Percentiles rank a stretch among this genome's conserved stretches.
Conservation (phyloP, 768 basidiomycete species). For the Auriscalpium orientale region DNA sequence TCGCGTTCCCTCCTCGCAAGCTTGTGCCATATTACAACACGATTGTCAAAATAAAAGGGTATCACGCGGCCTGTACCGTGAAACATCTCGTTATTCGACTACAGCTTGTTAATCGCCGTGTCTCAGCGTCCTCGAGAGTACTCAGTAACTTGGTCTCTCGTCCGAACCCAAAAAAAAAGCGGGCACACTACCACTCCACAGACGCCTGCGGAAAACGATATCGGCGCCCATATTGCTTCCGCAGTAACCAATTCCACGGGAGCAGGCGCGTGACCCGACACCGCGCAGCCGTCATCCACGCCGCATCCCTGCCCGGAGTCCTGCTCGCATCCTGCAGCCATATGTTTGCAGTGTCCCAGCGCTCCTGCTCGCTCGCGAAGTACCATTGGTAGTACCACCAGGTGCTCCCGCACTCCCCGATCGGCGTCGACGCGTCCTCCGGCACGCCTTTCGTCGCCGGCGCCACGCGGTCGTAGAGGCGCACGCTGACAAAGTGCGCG, state of each 20-base stretch:
- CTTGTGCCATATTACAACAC: too few relatives aligned
- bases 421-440: constrained; percentile 19
- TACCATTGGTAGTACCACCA: constrained; percentile 49
- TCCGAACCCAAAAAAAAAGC: too few relatives aligned
- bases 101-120: too few relatives aligned
- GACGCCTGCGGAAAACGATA: background rate
- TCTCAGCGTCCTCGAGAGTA: too few relatives aligned
- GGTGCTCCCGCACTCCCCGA: constrained; percentile 33
- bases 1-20: too few relatives aligned
- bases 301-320: background rate
- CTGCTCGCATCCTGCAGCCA: constrained; percentile 7
- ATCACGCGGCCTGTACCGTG: too few relatives aligned
- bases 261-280: background rate
- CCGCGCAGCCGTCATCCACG: background rate
- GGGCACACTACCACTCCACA: background rate
- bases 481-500: constrained; percentile 36
- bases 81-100: too few relatives aligned
- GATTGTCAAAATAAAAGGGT: too few relatives aligned
- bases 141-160: too few relatives aligned
- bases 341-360: constrained; percentile 10
- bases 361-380: constrained; percentile 27
- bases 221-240: background rate
- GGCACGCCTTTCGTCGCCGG: constrained; percentile 5
- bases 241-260: background rate
- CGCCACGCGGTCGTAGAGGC: constrained; percentile 20